Conservation (phyloP, 495 filamentous ascomycete genomes). For the Friedmanniomyces endolithicus region DNA sequence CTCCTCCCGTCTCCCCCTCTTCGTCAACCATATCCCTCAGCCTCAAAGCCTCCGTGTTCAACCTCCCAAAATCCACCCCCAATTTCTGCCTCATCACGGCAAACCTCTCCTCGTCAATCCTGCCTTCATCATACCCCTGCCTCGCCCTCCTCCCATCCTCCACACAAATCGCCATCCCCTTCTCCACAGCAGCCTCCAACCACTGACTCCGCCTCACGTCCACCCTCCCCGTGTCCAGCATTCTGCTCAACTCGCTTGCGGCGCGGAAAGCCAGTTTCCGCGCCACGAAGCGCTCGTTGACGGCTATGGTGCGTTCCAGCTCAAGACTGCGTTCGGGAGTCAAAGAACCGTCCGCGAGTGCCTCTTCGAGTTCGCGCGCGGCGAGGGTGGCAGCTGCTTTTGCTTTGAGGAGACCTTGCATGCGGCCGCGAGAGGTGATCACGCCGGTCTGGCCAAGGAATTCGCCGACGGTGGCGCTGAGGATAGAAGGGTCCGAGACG, state of each 20-base stretch:
- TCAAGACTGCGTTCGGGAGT: background rate
- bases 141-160: background rate
- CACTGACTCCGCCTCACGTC: constrained; percentile 9
- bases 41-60: constrained; percentile 9
- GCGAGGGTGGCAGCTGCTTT: background rate
- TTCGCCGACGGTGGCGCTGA: constrained; percentile 1
- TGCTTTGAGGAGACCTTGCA: constrained; percentile 3
- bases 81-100: constrained; percentile 2
- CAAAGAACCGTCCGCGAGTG: constrained; percentile 2
- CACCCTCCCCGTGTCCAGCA: constrained; percentile 13
- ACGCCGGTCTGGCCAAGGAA: constrained; percentile 8
- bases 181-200: constrained; percentile 11
- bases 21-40: constrained; percentile 10
- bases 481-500: background rate
- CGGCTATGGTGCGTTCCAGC: constrained; percentile 1
- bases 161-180: constrained; percentile 4
- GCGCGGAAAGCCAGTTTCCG: constrained; percentile 1
- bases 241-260: constrained; percentile 3
- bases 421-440: background rate
- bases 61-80: background rate
- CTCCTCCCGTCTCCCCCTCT: background rate
- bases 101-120: background rate
- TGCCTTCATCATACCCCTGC: background rate
- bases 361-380: background rate
- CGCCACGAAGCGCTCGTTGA: constrained; percentile 7